These are phyloP conservation scores for Pouteria campechiana DNA, from an alignment of 179 eudicot genomes.

Conservation along the genomic window DNA sequence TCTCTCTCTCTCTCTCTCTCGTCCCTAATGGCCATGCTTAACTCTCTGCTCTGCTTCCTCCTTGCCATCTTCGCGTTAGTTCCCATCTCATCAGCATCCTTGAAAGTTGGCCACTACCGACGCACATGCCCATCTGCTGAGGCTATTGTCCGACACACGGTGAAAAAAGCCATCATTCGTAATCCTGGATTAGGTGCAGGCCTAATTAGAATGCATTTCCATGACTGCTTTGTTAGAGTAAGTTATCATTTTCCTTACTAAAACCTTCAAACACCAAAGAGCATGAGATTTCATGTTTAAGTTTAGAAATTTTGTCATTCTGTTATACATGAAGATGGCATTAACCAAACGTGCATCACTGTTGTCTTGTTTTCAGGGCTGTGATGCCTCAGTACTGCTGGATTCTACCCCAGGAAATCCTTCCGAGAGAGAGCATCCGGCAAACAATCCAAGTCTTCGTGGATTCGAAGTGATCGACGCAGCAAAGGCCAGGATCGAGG, in stretches of 20 bases:
- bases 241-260: neutral
- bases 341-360: too few species aligned
- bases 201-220: slow-evolving; percentile 33
- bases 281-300: neutral
- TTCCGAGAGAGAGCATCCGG: slow-evolving; percentile 1
- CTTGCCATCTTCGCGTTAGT: too few species aligned
- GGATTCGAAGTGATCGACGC: slow-evolving; percentile 21
- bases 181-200: slow-evolving; percentile 32
- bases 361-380: slow-evolving; percentile 9
- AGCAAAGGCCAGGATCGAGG: slow-evolving; percentile 9
- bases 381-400: slow-evolving; percentile 7
- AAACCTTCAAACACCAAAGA: neutral
- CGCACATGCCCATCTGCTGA: slow-evolving; percentile 26
- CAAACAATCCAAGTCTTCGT: slow-evolving; percentile 10
- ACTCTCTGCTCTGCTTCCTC: too few species aligned
- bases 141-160: slow-evolving; percentile 12
- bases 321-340: too few species aligned
- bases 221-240: slow-evolving; percentile 51
- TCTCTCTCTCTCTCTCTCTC: neutral
- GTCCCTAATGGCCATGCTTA: neutral
- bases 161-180: slow-evolving; percentile 6
- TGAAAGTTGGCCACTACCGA: slow-evolving; percentile 10
- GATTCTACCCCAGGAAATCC: slow-evolving; percentile 1
- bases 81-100: too few species aligned
- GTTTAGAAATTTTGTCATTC: too few species aligned